phyloP scores from a whole-genome alignment of 805 yeast genomes.

The Nakazawaea wickerhamii region DNA sequence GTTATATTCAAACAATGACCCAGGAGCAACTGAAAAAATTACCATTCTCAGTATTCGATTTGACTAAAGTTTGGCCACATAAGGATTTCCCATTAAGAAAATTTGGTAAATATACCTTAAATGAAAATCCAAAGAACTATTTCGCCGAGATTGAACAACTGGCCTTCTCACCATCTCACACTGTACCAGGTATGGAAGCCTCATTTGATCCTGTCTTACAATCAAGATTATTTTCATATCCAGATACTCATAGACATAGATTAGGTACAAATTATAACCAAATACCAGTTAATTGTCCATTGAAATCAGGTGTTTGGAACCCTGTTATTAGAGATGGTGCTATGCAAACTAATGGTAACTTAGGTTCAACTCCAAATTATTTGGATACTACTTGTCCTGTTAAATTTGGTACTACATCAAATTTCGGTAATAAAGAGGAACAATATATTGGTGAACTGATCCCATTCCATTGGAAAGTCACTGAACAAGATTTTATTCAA shows the following conservation, averaged over 20 bases:
- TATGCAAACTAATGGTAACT: conserved; percentile 63
- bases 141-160: conserved; percentile 86
- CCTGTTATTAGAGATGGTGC: conserved; percentile 85
- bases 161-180: conserved; percentile 80
- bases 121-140: conserved; percentile 81
- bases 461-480: conserved; percentile 80
- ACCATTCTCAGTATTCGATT: conserved; percentile 80
- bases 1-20: conserved; percentile 82
- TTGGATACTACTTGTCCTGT: conserved; percentile 48
- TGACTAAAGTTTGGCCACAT: conserved; percentile 93
- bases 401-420: conserved; percentile 29
- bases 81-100: conserved; percentile 78
- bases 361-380: conserved; percentile 76
- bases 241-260: conserved; percentile 84
- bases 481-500: conserved; percentile 70
- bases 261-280: conserved; percentile 72
- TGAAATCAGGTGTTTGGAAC: conserved; percentile 46
- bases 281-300: conserved; percentile 88
- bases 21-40: conserved; percentile 68
- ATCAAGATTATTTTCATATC: conserved; percentile 74
- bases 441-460: conserved; percentile 32
- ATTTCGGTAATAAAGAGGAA: conserved; percentile 22
- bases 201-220: conserved; percentile 83
- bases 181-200: conserved; percentile 80
- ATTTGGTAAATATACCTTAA: conserved; percentile 73